Evolutionary conservation across 106 monocot species (phyloP).

Genomic region (Agapanthus africanus): DNA sequence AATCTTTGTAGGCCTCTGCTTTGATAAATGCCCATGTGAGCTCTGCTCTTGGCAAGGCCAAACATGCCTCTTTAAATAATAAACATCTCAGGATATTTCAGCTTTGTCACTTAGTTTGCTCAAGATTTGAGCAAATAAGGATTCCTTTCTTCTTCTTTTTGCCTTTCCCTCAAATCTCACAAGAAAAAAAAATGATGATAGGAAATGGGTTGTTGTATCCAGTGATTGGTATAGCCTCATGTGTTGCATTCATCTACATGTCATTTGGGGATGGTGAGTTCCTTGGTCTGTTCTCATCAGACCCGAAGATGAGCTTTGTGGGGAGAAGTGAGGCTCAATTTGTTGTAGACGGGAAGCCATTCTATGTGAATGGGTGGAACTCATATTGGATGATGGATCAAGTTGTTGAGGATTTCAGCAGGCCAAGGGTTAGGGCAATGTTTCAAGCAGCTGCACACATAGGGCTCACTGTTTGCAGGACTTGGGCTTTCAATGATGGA

Average conservation of each 20-base stretch:
- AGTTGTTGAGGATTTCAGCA: conserved; percentile 56
- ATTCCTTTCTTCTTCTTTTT: no score
- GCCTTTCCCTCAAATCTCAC: no score
- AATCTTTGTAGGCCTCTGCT: no score
- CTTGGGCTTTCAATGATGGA: conserved; percentile 98
- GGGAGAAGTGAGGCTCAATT: conserved; percentile 59
- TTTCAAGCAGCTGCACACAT: conserved; percentile 43
- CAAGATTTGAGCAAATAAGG: no score
- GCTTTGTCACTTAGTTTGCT: no score
- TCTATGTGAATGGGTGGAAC: conserved; percentile 97
- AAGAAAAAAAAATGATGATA: conserved; percentile 8
- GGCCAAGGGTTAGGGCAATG: conserved; percentile 49
- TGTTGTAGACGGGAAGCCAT: conserved; percentile 49
- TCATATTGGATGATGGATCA: conserved; percentile 96
- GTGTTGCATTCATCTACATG: conserved; percentile 46
- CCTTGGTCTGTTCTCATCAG: no score
- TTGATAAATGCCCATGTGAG: no score
- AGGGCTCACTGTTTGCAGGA: conserved; percentile 92
- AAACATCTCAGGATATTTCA: no score
- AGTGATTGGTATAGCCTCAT: conserved; percentile 42
- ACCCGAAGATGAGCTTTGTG: conserved; percentile 54
- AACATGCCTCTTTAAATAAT: no score
- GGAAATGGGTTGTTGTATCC: conserved; percentile 37
- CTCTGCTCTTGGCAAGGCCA: no score
- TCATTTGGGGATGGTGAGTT: conserved; percentile 35